Conservation (phyloP, 345 rosid species). For the Reutealis trisperma region DNA sequence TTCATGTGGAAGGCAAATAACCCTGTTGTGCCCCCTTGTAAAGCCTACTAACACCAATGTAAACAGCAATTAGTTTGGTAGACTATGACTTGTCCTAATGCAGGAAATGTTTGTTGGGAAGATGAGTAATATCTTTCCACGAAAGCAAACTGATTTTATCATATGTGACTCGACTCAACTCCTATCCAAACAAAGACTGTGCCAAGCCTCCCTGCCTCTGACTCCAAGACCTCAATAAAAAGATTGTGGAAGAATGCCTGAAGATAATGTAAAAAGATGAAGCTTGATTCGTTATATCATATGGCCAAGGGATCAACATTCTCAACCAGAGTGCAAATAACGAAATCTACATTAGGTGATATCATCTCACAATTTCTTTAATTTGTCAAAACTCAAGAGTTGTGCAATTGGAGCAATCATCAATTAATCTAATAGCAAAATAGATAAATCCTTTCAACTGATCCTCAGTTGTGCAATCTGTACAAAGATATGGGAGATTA, state of each 20-base stretch:
- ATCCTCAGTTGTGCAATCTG: too few species aligned
- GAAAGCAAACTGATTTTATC: not conserved
- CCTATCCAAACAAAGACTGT: not conserved
- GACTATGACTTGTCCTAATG: not conserved
- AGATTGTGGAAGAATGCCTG: not conserved
- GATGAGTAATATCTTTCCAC: not conserved
- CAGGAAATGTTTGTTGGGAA: not conserved
- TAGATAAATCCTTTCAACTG: not conserved
- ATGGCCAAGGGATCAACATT: not conserved
- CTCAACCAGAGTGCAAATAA: not conserved
- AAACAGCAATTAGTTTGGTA: not conserved
- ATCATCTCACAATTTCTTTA: not conserved
- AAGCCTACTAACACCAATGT: not conserved
- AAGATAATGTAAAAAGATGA: not conserved
- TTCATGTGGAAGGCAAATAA: too few species aligned
- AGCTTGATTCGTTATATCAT: not conserved
- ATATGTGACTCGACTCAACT: not conserved
- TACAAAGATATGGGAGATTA: not conserved
- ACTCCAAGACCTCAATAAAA: not conserved
- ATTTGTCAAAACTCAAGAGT: too few species aligned
- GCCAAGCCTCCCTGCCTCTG: not conserved
- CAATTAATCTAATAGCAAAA: too few species aligned
- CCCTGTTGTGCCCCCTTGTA: not conserved
- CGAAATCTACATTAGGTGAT: not conserved
- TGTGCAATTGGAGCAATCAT: not conserved